Base-by-base conservation (phyloP, 1,139 yeast genomes). In the Yamadazyma blattariae region DNA sequence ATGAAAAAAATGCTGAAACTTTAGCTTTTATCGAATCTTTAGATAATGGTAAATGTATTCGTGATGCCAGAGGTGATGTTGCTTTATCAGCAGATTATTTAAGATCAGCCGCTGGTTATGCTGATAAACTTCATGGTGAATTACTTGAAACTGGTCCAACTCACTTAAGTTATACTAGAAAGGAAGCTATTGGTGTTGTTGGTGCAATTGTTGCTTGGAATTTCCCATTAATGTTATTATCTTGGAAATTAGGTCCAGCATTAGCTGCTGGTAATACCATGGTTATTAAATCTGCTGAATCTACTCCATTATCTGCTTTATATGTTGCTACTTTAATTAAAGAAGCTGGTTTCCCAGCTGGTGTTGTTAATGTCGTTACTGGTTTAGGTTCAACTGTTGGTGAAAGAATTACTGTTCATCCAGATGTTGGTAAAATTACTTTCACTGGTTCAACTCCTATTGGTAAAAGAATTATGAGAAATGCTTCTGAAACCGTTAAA, bases 161-260 rank as follows among this genome's bases (percentile, higher is more conserved):
- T 30, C 79, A 79, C 51, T 71, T 84, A 51, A 80, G 77, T 46
- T 84, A 77, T 63, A 65, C 69, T 39, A 62, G 68, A 52, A 61
- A 61, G 49, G 89, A 82, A 62, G 88, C 92, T 42, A 57, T 83
- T 47, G 90, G 90, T 53, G 90, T 83, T 32, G 81, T 87, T 62
- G 92, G 90, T 40, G 86, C 81, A 59, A 80, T 83, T 48, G 82
- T 85, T 50, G 94, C 95, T 49, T 85, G 95, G 95, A 85, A 85
- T 63, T 86, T 84, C 79, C 95, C 95, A 47, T 64, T 86, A 46
- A 68, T 84, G 58, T 82, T 86, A 88, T 79, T 83, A 67, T 64
- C 89, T 13, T 85, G 95, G 95, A 85, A 85, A 66, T 67, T 86
- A 43, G 92, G 85, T 40, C 95, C 95, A 35, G 92, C 90, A 38